Evolutionary conservation across 345 rosid species (phyloP), one percentile per base, ranked within the genome.

Genomic region (Eucalyptus coolabah): DNA sequence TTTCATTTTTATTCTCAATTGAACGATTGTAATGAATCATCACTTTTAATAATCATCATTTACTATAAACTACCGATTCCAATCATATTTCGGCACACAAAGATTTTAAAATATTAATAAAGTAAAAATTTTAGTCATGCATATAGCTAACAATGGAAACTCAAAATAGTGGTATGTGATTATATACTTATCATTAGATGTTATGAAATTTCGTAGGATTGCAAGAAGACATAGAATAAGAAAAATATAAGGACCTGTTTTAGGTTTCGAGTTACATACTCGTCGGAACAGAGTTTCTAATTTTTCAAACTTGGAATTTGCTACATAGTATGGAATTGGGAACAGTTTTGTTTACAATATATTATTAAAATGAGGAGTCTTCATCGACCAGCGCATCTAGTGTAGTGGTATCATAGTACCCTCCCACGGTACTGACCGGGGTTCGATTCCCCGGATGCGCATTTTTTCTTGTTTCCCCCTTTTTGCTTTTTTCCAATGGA

Each of bases 401-500:
- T 97, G 98, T 96, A 94, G 98, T 95, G 97, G 98, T 96, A 94
- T 95, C 98, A 96, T 96, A 94, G 97, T 95, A 95, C 98, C 98
- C 99, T 96, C 98, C 98, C 98, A 96, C 96, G 98, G 98, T 95
- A 93, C 96, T 95, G 96, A 95, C 97, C 96, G 91, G 96, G 96
- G 99, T 95, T 96, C 96, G 98, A 96, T 95, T 95, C 97, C 98
- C 96, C 91, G 97, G 97, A 95, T 96, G 97, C 96, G 97, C 96
- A 96, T 0, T 18, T 13, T 1, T 8, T 24, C 4, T 7, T 8
- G 15, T 5, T 4, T 13, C 15, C 34, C 69, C 8, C 15, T 82
- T 17, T 14, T 54, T 2, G 23, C 6, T 12, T 60, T 56, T 24
- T 9, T 56, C 6, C 28, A 13, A 30, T 30, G n/a, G 32, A 28